phyloP scores from a whole-genome alignment of 2,329 filamentous ascomycete species.

The Chrysosporium keratinophilum region DNA sequence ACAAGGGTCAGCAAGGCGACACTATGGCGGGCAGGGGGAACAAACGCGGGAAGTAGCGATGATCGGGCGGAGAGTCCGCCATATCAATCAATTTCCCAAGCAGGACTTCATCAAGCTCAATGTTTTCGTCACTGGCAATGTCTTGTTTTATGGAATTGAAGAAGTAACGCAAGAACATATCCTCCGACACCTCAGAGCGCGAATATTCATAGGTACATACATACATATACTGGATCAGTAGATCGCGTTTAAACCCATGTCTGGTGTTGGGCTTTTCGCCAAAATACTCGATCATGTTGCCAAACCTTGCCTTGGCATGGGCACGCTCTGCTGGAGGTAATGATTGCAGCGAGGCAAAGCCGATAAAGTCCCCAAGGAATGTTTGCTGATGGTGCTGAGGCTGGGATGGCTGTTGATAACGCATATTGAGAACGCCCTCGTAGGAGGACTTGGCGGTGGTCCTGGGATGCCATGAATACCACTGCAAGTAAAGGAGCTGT shows the following conservation, averaged over 20 bases:
- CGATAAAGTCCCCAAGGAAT: not conserved
- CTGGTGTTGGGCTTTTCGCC: not conserved
- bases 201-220: constrained; percentile 19
- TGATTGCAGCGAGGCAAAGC: not conserved
- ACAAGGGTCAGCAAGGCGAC: constrained; percentile 8
- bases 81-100: constrained; percentile 7
- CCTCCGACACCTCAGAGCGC: constrained; percentile 16
- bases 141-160: constrained; percentile 8
- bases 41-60: constrained; percentile 16
- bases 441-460: not conserved
- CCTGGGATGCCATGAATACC: constrained; percentile 2
- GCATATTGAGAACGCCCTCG: not conserved
- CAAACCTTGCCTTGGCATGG: constrained; percentile 5
- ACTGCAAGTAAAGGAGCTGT: not conserved
- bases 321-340: not conserved
- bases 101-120: not conserved
- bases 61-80: constrained; percentile 15
- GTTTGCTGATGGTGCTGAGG: constrained; percentile 2
- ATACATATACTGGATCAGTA: constrained; percentile 17
- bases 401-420: not conserved
- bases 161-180: constrained; percentile 14
- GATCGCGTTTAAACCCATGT: constrained; percentile 5
- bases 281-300: constrained; percentile 9
- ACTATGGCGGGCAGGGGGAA: not conserved
- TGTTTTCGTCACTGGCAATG: not conserved